These are phyloP conservation scores for Lenzites betulinus DNA, from an alignment of 768 basidiomycete genomes.

Conservation along the genomic window DNA sequence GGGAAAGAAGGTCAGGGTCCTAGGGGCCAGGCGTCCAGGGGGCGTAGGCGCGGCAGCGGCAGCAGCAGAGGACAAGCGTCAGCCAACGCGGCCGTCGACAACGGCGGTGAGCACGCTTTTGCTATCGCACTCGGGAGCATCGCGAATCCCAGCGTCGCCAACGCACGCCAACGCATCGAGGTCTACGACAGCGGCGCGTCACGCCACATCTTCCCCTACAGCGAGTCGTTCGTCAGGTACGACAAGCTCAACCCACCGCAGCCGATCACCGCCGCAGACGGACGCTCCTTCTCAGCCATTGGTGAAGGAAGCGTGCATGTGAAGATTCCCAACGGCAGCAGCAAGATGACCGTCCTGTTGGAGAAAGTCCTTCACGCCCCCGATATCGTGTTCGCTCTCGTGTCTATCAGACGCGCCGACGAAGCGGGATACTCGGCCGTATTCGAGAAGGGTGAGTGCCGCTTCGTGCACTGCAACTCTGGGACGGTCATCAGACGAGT, in stretches of 20 bases:
- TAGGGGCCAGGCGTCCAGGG: background rate
- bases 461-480: constrained; percentile 4
- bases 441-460: constrained; percentile 17
- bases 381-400: constrained; percentile 25
- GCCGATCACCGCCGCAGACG: constrained; percentile 31
- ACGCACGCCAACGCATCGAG: background rate
- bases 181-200: constrained; percentile 23
- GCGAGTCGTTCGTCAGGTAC: constrained; percentile 12
- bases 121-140: background rate
- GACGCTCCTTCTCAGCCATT: constrained; percentile 24
- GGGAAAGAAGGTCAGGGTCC: constrained; percentile 9
- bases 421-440: constrained; percentile 21
- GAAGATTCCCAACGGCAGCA: constrained; percentile 24
- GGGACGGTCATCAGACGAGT: constrained; percentile 18
- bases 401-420: constrained; percentile 25
- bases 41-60: background rate
- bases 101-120: background rate
- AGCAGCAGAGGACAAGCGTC: background rate
- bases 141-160: background rate
- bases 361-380: constrained; percentile 27
- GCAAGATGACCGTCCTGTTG: constrained; percentile 1
- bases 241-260: constrained; percentile 17
- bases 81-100: background rate
- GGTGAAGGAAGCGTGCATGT: constrained; percentile 25
- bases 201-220: constrained; percentile 21